These are phyloP conservation scores for Psophocarpus tetragonolobus DNA, from an alignment of 306 rosid genomes.

Conservation along the genomic window DNA sequence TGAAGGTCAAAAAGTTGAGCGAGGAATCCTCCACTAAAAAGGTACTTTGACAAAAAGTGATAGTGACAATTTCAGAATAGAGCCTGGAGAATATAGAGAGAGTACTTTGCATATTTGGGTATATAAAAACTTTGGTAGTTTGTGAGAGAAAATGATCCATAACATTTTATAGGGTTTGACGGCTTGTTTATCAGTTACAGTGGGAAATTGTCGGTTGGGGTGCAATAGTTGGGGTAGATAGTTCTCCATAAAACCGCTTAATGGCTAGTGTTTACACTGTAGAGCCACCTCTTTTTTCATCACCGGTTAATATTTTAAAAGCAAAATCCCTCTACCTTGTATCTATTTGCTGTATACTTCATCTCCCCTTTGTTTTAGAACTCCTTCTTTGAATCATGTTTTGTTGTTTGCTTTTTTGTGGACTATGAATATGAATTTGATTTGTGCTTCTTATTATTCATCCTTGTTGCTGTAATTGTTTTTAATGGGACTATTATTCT, in stretches of 20 bases:
- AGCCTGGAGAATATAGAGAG: constrained; percentile 19
- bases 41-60: constrained; percentile 25
- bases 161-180: constrained; percentile 34
- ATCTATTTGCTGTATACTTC: constrained; percentile 49
- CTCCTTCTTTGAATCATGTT: neutral
- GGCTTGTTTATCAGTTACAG: constrained; percentile 45
- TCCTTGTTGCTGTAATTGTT: neutral
- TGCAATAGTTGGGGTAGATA: constrained; percentile 39
- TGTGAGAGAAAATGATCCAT: constrained; percentile 6
- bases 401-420: neutral
- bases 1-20: constrained; percentile 44
- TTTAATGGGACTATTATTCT: constrained; percentile 30
- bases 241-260: constrained; percentile 39
- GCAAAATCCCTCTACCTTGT: constrained; percentile 41
- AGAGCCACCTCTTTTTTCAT: constrained; percentile 35
- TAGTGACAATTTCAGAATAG: constrained; percentile 27
- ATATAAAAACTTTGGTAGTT: neutral
- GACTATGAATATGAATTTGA: neutral
- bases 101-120: neutral
- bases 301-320: constrained; percentile 35
- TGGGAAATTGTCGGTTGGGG: constrained; percentile 31
- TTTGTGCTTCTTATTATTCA: neutral
- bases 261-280: constrained; percentile 41
- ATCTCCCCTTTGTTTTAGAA: neutral
- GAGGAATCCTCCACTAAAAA: constrained; percentile 9